Base-by-base conservation (phyloP, 441 rosid genomes). In the Erodium moschatum region DNA sequence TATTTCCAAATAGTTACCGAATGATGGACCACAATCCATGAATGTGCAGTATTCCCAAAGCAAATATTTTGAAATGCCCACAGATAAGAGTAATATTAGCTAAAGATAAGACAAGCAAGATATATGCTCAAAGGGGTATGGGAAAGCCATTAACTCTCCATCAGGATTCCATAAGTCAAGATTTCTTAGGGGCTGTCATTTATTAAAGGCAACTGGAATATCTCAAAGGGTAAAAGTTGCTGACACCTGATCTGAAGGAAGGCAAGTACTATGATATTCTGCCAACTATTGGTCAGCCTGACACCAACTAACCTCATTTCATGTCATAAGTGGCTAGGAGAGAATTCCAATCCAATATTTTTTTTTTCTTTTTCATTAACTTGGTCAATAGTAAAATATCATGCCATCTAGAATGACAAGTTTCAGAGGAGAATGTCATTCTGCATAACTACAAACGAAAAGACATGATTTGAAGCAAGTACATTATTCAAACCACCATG, bases 401-500 rank as follows among this genome's bases (percentile, higher is more conserved):
- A 20, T 20, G 29, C 10, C 29, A 60, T 60, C 63, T 58, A 21
- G 54, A 48, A 48, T 11, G 20, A 60, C 31, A 21, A 60, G 64
- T 60, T 21, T 11, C 64, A 60, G 9, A 11, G 29, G 31, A 20
- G 29, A 20, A 20, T 13, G 29, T 20, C 54, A 48, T 4, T 48
- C 64, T 20, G 31, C 12, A 20, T 11, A 60, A 60, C 64, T 60
- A 60, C 12, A 60, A 60, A 58, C 19, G 29, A 24, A 60, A 60
- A 20, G n/a, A 60, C 64, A 60, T 60, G 21, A 21, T 60, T 60
- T 60, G 64, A 60, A 60, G 21, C 29, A 11, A 13, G 33, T 24
- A 42, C 72, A 40, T 61, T 42, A 69, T 6, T 61, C 7, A 61
- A 11, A 69, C 60, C 21, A 29, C 21, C 10, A 68, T 12, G 64